Evolutionary conservation across 805 yeast species (phyloP).

Genomic region (Starmerella roubikii): DNA sequence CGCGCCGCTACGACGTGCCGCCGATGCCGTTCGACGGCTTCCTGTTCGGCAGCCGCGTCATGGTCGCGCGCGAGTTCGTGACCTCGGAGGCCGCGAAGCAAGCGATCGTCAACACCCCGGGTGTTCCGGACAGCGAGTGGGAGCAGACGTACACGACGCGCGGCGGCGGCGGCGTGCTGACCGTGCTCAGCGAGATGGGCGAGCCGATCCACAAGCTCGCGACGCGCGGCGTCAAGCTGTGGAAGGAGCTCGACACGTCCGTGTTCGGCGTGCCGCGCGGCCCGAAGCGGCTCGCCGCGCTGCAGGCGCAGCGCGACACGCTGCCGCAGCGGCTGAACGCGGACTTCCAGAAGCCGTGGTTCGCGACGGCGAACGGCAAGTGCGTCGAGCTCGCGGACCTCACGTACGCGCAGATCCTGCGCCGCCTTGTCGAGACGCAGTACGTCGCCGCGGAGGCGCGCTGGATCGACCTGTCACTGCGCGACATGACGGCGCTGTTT

Average conservation of each 20-base stretch:
- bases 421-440: constrained; percentile 77
- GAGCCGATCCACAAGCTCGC: constrained; percentile 99
- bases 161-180: constrained; percentile 82
- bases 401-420: constrained; percentile 87
- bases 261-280: constrained; percentile 83
- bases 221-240: constrained; percentile 90
- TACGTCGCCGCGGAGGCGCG: constrained; percentile 61
- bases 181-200: constrained; percentile 98
- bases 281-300: constrained; percentile 62
- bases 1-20: constrained; percentile 74
- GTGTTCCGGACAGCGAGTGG: constrained; percentile 84
- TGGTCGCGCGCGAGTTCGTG: constrained; percentile 93
- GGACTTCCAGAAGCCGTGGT: constrained; percentile 98
- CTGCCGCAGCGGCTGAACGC: constrained; percentile 76
- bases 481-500: constrained; percentile 76
- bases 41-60: constrained; percentile 88
- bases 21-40: constrained; percentile 99
- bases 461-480: constrained; percentile 80
- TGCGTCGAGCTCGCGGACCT: constrained; percentile 86
- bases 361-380: constrained; percentile 71
- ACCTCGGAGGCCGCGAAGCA: constrained; percentile 89
- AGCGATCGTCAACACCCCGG: constrained; percentile 80
- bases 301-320: constrained; percentile 70
- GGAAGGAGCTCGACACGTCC: constrained; percentile 96
- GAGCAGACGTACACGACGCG: constrained; percentile 88